Evolutionary conservation across 352 stramenopile species (phyloP).

Genomic region (Phytophthora brassicae): DNA sequence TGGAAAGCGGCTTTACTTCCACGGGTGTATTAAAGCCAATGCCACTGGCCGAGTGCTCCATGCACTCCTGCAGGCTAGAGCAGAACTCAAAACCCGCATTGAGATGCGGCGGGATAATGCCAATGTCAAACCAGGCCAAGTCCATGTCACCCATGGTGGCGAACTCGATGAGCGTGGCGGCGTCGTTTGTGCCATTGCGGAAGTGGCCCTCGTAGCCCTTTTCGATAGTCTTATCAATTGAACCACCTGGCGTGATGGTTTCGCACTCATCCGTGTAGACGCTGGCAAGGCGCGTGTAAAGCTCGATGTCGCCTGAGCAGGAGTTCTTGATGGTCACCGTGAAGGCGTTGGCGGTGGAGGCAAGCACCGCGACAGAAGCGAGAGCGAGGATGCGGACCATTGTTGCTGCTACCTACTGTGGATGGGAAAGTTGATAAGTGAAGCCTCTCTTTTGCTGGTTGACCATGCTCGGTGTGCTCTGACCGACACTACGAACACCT

Average conservation of each 20-base stretch:
- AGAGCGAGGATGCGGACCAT: conserved; percentile 37
- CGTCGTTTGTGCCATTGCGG: conserved; percentile 55
- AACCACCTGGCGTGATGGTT: conserved; percentile 40
- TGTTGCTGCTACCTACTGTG: not conserved
- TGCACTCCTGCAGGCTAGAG: conserved; percentile 63
- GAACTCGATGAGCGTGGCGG: conserved; percentile 68
- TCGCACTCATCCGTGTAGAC: conserved; percentile 52
- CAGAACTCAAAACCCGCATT: conserved; percentile 61
- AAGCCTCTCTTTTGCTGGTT: no score
- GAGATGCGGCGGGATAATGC: conserved; percentile 64
- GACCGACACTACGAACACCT: conserved; percentile 21
- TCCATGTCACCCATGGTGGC: conserved; percentile 58
- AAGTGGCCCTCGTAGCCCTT: conserved; percentile 75
- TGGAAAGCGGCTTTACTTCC: conserved; percentile 50
- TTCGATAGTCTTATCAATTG: conserved; percentile 38
- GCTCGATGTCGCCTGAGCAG: conserved; percentile 52
- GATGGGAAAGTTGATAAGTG: conserved; percentile 33
- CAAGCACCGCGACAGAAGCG: conserved; percentile 25
- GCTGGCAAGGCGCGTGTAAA: conserved; percentile 55
- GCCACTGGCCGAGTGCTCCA: conserved; percentile 50
- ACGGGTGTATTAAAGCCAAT: conserved; percentile 75
- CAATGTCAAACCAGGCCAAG: conserved; percentile 71
- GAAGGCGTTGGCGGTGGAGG: conserved; percentile 32
- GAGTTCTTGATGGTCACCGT: conserved; percentile 67
- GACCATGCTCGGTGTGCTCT: conserved; percentile 7